phyloP scores from a whole-genome alignment of 2,329 filamentous ascomycete species.

The Nemania diffusa region DNA sequence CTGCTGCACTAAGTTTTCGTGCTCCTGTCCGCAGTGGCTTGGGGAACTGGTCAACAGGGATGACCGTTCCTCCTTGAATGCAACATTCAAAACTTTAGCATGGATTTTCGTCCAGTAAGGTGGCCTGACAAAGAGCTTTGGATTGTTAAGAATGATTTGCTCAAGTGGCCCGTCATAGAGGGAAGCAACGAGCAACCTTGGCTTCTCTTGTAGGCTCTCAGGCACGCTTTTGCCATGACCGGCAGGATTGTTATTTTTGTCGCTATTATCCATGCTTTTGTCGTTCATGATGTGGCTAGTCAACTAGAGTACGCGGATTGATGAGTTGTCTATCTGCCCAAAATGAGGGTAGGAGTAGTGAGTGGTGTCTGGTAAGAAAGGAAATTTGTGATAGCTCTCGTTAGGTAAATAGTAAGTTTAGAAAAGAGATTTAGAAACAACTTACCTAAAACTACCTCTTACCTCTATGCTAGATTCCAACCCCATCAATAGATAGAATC shows the following conservation, averaged over 20 bases:
- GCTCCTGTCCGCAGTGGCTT: too few species aligned
- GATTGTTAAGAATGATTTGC: constrained; percentile 17
- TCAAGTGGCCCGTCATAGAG: constrained; percentile 18
- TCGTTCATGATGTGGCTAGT: constrained; percentile 4
- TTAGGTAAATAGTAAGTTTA: too few species aligned
- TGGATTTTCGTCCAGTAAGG: constrained; percentile 4
- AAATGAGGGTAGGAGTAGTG: too few species aligned
- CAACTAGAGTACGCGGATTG: not conserved
- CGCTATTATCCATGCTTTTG: not conserved
- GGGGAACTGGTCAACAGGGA: not conserved
- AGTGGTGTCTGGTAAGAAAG: too few species aligned
- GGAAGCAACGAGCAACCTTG: not conserved
- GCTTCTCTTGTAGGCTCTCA: not conserved
- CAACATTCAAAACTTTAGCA: not conserved
- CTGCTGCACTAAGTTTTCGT: not conserved
- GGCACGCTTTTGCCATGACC: not conserved
- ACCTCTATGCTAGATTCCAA: too few species aligned
- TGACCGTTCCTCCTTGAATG: constrained; percentile 3
- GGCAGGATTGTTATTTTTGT: not conserved
- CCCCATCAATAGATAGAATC: too few species aligned
- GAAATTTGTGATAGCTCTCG: too few species aligned
- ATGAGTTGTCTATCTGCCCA: too few species aligned
- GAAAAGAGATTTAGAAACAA: too few species aligned
- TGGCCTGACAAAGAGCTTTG: constrained; percentile 16
- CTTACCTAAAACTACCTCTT: too few species aligned